phyloP scores from a whole-genome alignment of 1,139 yeast species.

The Suhomyces anneliseae region DNA sequence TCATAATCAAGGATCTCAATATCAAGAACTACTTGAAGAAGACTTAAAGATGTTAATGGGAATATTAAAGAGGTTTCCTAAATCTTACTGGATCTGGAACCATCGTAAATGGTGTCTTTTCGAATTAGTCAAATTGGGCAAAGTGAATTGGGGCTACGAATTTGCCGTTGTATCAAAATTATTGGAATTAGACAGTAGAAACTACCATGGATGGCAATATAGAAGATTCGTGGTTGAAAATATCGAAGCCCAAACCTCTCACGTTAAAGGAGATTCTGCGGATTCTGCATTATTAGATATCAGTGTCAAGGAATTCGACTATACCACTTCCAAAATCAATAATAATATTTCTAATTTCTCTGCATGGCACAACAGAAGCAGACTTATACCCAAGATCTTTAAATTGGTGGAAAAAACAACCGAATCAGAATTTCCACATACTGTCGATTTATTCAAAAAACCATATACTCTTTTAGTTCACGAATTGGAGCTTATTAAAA shows the following conservation, averaged over 20 bases:
- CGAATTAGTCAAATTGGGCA: constrained; percentile 45
- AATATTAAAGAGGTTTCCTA: constrained; percentile 68
- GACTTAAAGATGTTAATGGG: constrained; percentile 66
- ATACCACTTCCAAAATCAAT: constrained; percentile 76
- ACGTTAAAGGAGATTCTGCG: background rate
- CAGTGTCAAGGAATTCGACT: constrained; percentile 60
- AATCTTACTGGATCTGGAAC: constrained; percentile 96
- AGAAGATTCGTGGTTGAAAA: constrained; percentile 67
- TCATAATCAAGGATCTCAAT: constrained; percentile 12
- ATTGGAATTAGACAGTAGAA: constrained; percentile 72
- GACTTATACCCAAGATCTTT: constrained; percentile 59
- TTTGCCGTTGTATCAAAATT: constrained; percentile 66
- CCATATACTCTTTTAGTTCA: constrained; percentile 42
- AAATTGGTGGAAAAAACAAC: constrained; percentile 13
- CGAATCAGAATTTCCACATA: constrained; percentile 11
- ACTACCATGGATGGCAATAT: constrained; percentile 96
- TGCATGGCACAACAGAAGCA: constrained; percentile 93
- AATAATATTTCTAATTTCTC: constrained; percentile 87
- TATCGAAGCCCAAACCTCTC: constrained; percentile 33
- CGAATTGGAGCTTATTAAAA: constrained; percentile 70
- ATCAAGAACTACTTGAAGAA: constrained; percentile 39
- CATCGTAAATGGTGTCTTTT: constrained; percentile 84
- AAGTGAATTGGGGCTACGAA: constrained; percentile 66
- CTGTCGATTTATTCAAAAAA: constrained; percentile 19
- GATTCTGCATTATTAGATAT: constrained; percentile 23